Base-by-base conservation (phyloP, 2,329 filamentous ascomycete species). In the Chrysoporthe austroafricana region DNA sequence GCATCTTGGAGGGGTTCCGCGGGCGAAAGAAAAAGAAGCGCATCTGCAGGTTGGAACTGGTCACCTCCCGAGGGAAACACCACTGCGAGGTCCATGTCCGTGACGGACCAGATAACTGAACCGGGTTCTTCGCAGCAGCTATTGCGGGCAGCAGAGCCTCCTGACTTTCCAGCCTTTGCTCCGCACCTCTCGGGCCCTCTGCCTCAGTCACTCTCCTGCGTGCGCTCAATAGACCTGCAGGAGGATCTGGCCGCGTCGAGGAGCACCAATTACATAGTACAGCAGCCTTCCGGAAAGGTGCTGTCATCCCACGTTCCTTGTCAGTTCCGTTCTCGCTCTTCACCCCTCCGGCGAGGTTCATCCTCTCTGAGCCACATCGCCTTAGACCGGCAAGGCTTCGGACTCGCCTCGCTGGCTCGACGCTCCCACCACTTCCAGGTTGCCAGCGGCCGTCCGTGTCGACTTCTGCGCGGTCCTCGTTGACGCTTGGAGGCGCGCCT, bases 21-120 rank as follows among this genome's bases (percentile, higher is more conserved):
- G 64, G 69, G 64, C 46, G 63, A 70, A 39, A 56, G 61, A 68
- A 69, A 72, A 78, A 78, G 74, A 78, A 74, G 76, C 76, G 76
- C 79, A 79, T 74, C 76, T 79, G 77, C 77, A 78, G 70, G 69
- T 73, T 74, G 71, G 67, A 76, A 67, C n/a, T 73, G 73, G 73
- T 66, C 63, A 67, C 62, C 57, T 66, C 64, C 52, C 66, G 62
- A 58, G 44, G 48, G 48, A 58, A 67, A 63, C 62, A 48, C 64
- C 54, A 67, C 43, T 57, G 39, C 46, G 62, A 66, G 26, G 52
- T 36, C 42, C 46, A 59, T 46, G 44, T n/a, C 32, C 21, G n/a
- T 36, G 34, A 50, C 34, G 34, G 36, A 39, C 36, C n/a, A 18
- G 4, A 26, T 60, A 18, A 36, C 59, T 56, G 50, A 56, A 44